These are phyloP conservation scores for Loxodes magnus DNA, from an alignment of 73 alveolate genomes.

Conservation along the genomic window DNA sequence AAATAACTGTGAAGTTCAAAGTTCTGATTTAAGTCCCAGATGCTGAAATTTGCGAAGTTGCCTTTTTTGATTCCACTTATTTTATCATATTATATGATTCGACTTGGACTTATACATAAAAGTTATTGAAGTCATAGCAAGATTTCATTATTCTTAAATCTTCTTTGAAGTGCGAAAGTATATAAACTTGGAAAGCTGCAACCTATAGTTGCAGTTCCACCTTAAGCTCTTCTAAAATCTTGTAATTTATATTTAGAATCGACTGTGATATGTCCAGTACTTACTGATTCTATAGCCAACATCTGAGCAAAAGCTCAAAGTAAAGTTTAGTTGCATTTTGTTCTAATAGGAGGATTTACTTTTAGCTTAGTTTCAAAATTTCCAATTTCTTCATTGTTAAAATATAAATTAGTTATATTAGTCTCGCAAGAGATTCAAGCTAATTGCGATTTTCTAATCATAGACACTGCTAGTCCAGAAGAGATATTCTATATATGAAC, in stretches of 20 bases:
- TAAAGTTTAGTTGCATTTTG: background rate
- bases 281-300: slow-evolving; percentile 4
- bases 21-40: too few species aligned
- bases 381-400: background rate
- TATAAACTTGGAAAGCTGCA: slow-evolving; percentile 5
- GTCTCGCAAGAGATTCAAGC: slow-evolving; percentile 1
- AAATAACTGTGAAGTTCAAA: too few species aligned
- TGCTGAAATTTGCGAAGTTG: slow-evolving; percentile 2
- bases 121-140: slow-evolving; percentile 1
- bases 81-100: background rate
- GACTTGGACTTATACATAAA: slow-evolving; percentile 1
- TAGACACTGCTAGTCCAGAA: slow-evolving; percentile 5
- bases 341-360: slow-evolving; percentile 7
- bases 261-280: background rate
- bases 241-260: background rate
- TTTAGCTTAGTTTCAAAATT: background rate
- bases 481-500: background rate
- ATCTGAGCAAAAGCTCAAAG: slow-evolving; percentile 1
- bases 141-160: background rate
- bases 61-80: slow-evolving; percentile 1
- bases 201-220: slow-evolving; percentile 5
- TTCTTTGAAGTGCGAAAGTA: background rate
- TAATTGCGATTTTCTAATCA: background rate
- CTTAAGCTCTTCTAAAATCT: background rate
- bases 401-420: slow-evolving; percentile 1